phyloP scores from a whole-genome alignment of 345 rosid species.

The Eucalyptus tenuipes region DNA sequence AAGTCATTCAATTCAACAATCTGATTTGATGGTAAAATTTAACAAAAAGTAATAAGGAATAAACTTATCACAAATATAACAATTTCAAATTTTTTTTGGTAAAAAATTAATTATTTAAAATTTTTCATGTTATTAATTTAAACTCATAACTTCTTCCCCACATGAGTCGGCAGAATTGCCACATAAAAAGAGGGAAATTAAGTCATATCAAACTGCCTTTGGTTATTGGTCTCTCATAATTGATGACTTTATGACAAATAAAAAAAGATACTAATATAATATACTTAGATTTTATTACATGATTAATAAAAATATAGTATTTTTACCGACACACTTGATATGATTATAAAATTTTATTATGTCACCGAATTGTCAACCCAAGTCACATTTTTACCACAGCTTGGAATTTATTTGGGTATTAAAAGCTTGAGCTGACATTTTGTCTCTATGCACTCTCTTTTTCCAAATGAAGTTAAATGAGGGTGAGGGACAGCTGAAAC shows the following conservation, averaged over 20 bases:
- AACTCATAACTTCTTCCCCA: not conserved
- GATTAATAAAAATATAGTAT: not conserved
- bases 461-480: not conserved
- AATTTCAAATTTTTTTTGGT: too few species aligned
- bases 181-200: not conserved
- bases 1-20: accelerated
- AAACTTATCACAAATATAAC: accelerated
- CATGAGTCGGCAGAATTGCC: not conserved
- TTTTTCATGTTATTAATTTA: not conserved
- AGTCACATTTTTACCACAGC: not conserved
- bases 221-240: not conserved
- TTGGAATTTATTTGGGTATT: not conserved
- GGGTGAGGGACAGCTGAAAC: not conserved
- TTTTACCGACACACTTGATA: not conserved
- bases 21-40: not conserved
- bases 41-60: too few species aligned
- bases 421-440: not conserved
- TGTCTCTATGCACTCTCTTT: not conserved
- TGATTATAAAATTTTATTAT: not conserved
- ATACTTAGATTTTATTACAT: not conserved
- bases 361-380: not conserved
- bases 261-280: too few species aligned
- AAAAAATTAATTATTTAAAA: not conserved
- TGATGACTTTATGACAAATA: not conserved
- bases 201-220: not conserved